Evolutionary conservation across 495 filamentous ascomycete species (phyloP).

Genomic region (Rusavskia elegans): DNA sequence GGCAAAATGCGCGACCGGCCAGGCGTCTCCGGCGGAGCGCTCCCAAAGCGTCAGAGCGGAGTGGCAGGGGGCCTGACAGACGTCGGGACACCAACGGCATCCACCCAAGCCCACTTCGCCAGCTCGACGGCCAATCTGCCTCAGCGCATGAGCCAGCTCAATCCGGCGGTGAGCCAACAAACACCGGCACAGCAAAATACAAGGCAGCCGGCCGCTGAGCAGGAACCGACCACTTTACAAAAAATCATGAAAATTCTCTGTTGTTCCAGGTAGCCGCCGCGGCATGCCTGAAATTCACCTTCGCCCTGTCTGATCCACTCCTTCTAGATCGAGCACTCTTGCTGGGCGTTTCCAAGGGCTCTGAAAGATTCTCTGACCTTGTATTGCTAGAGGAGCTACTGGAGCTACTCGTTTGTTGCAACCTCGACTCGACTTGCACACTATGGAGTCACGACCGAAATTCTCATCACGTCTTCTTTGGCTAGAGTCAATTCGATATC

Average conservation of each 20-base stretch:
- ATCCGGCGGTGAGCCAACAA: slow-evolving; percentile 37
- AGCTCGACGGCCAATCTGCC: slow-evolving; percentile 75
- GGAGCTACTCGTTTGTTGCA: too few species aligned
- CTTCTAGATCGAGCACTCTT: too few species aligned
- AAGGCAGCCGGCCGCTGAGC: slow-evolving; percentile 26
- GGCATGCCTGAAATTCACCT: too few species aligned
- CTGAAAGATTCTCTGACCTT: too few species aligned
- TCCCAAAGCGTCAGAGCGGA: slow-evolving; percentile 57
- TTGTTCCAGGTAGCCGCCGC: slow-evolving; percentile 44
- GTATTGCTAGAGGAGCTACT: too few species aligned
- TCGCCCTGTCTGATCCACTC: too few species aligned
- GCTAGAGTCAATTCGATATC: too few species aligned
- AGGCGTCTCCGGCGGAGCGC: slow-evolving; percentile 58
- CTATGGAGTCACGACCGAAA: too few species aligned
- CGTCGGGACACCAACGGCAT: slow-evolving; percentile 60
- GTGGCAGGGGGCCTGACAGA: slow-evolving; percentile 53
- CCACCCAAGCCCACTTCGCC: slow-evolving; percentile 81
- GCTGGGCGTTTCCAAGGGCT: too few species aligned
- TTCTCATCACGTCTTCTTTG: too few species aligned
- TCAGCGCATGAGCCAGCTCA: slow-evolving; percentile 43
- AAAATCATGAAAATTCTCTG: slow-evolving; percentile 73
- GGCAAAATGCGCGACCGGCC: slow-evolving; percentile 60
- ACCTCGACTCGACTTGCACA: too few species aligned
- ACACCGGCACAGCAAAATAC: slow-evolving; percentile 19
- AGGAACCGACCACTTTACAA: slow-evolving; percentile 34